Conservation (phyloP, 345 rosid genomes). For the Linum trigynum region DNA sequence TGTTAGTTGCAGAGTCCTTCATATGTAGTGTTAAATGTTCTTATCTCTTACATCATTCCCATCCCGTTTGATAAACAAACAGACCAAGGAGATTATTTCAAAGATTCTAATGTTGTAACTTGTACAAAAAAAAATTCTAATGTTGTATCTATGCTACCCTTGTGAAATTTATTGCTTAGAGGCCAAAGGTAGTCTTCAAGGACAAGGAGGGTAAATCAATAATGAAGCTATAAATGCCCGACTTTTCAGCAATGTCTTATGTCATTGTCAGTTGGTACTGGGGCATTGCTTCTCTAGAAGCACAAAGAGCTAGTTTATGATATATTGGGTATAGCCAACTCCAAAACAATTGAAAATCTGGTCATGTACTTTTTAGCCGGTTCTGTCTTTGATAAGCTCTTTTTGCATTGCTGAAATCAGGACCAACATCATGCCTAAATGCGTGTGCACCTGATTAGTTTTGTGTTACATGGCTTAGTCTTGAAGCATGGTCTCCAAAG, state of each 20-base stretch:
- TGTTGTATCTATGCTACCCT: background rate
- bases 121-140: background rate
- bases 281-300: background rate
- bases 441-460: background rate
- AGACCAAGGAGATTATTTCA: background rate
- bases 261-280: background rate
- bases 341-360: no score
- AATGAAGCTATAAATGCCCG: background rate
- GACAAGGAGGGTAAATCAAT: background rate
- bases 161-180: background rate
- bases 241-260: background rate
- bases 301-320: background rate
- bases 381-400: background rate
- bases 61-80: background rate
- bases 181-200: background rate
- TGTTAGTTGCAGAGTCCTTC: background rate
- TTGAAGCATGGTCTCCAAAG: background rate
- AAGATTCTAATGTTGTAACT: background rate
- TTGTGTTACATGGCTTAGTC: no score
- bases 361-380: no score
- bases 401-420: background rate
- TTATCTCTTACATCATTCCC: background rate
- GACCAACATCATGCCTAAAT: background rate
- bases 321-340: no score
- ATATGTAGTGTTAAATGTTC: background rate